Base-by-base conservation (phyloP, 1,139 yeast genomes). In the Debaryomyces subglobosus region DNA sequence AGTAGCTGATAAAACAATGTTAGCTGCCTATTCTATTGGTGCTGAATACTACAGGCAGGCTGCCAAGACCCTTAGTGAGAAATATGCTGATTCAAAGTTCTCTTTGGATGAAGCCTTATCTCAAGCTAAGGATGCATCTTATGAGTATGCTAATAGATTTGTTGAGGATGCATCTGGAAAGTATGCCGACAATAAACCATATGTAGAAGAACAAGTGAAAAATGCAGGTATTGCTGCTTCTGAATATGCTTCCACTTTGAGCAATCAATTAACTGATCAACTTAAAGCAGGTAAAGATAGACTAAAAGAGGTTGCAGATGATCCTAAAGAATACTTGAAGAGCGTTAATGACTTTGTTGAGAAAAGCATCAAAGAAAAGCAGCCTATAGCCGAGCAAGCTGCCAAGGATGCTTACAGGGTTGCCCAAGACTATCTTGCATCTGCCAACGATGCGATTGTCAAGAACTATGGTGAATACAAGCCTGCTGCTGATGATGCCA, bases 21-120 rank as follows among this genome's bases (percentile, higher is more conserved):
- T 49, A 40, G 44, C 55, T 3, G 59, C 64, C 6, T 64, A 58
- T 44, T 40, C 63, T 35, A 61, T 68, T 38, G 69, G 65, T 13
- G 64, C 62, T 57, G 68, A 74, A 53, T 78, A 82, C 58, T 78
- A 76, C 47, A 70, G 77, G 32, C 61, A 64, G 47, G 74, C 77
- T 6, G 59, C 68, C 39, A 67, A 63, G 18, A 57, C 64, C 39
- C 58, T 76, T 20, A 61, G 62, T 25, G 52, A 57, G 13, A 55
- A 63, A 51, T 60, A 59, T 38, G 63, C 57, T 8, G 55, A 63
- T 23, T 50, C 56, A 15, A 48, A 56, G 37, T 54, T 50, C 29
- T 55, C 61, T 9, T 54, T 60, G 33, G 65, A 61, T 13, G 61
- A 63, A 6, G 62, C 60, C 1, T 56, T 65, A 49, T 53, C 57